A percentile compares a stretch with the other conserved stretches of the same genome.
These are phyloP conservation scores for Xylaria sp. DNA, from an alignment of 2,329 filamentous ascomycete genomes.

Conservation along the genomic window DNA sequence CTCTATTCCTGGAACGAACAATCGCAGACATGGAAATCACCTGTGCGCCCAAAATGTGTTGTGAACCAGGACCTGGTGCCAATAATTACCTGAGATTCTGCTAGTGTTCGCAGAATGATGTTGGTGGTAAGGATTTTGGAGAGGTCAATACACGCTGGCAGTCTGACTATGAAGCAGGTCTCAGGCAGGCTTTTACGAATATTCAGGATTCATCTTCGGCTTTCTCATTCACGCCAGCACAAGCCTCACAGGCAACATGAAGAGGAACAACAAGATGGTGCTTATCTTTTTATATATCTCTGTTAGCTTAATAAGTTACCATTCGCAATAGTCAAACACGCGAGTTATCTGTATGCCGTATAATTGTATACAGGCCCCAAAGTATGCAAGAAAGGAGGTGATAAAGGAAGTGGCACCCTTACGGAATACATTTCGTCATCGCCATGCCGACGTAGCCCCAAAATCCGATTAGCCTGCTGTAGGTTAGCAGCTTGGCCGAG, in stretches of 20 bases:
- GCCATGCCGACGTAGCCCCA: background rate
- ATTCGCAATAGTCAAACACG: background rate
- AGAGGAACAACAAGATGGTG: too few relatives aligned
- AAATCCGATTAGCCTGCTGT: background rate
- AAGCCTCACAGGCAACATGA: too few relatives aligned
- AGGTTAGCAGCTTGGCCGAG: background rate
- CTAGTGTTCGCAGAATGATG: too few relatives aligned
- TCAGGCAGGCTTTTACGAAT: too few relatives aligned
- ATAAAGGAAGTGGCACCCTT: background rate
- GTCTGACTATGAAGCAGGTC: too few relatives aligned
- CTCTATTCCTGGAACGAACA: background rate
- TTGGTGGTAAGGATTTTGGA: too few relatives aligned
- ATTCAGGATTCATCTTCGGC: too few relatives aligned
- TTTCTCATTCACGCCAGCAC: too few relatives aligned
- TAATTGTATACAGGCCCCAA: background rate
- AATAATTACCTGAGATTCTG: too few relatives aligned
- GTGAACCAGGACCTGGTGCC: background rate
- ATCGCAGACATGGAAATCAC: background rate
- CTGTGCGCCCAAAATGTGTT: background rate
- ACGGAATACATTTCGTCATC: background rate
- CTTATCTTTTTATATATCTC: too few relatives aligned
- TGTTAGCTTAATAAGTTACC: too few relatives aligned
- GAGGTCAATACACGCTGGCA: too few relatives aligned
- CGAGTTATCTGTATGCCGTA: background rate
- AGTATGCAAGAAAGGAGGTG: conserved; percentile 7